These are phyloP conservation scores for Dactylellina parvicollis DNA, from an alignment of 2,329 filamentous ascomycete species.

Conservation along the genomic window DNA sequence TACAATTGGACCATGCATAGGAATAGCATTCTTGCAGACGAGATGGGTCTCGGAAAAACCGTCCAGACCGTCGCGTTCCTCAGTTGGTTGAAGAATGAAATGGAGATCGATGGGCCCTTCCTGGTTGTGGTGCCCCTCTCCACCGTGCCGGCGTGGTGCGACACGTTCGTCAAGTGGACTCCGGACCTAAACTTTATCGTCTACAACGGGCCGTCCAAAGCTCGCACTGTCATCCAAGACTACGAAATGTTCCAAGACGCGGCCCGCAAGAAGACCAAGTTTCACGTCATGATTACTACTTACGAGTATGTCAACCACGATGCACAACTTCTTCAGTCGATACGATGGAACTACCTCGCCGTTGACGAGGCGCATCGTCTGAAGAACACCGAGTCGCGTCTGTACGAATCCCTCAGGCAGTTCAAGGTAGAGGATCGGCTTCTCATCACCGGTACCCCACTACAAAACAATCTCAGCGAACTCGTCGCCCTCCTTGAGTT, in stretches of 20 bases:
- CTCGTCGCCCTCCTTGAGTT: constrained; percentile 94
- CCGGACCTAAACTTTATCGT: constrained; percentile 97
- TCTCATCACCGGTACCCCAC: constrained; percentile 94
- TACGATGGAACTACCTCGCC: constrained; percentile 97
- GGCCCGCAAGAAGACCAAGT: constrained; percentile 88
- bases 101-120: constrained; percentile 90
- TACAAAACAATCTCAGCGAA: constrained; percentile 96
- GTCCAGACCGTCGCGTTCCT: constrained; percentile 97
- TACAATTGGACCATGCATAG: constrained; percentile 95
- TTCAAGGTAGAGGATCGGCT: constrained; percentile 90
- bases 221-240: constrained; percentile 86
- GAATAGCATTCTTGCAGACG: constrained; percentile 96
- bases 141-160: constrained; percentile 97
- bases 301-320: constrained; percentile 96
- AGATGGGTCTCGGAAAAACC: constrained; percentile 98
- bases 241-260: constrained; percentile 88
- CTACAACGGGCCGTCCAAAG: constrained; percentile 88
- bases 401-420: constrained; percentile 84
- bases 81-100: constrained; percentile 89
- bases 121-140: constrained; percentile 96
- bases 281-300: constrained; percentile 96
- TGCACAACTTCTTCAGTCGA: constrained; percentile 80
- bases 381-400: constrained; percentile 94
- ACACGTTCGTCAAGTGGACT: constrained; percentile 96
- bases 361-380: constrained; percentile 96